Evolutionary conservation across 495 filamentous ascomycete genomes (phyloP), one percentile per base, ranked within the genome.

Genomic region (Aspergillus haitiensis): DNA sequence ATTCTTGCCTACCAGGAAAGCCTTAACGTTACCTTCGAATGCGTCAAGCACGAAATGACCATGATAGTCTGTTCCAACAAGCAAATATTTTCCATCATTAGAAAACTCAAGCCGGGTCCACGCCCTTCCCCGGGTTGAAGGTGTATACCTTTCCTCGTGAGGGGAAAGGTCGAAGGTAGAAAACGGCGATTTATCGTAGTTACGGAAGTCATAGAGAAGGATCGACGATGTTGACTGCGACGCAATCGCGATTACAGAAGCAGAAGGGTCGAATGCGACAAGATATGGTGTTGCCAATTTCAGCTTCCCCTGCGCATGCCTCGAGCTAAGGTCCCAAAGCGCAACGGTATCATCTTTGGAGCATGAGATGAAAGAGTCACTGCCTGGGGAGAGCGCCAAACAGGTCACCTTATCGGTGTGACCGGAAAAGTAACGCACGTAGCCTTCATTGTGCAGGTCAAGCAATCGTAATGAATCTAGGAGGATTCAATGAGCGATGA

Each of bases 21-120:
- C 86, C 65, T 86, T 87, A 2, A 97, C 64, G 16, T 72, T 75
- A 15, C 92, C 93, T 36, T 88, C 82, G 72, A 96, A 98, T 2
- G 95, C 90, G 70, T 98, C 94, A 31, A 98, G 76, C 31, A 98
- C 74, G 63, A 89, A 94, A 66, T 98, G 95, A 3, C 91, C 90
- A 44, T 80, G 78, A 10, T 86, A 87, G 32, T 87, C 88, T 7
- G 93, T 96, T 31, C 89, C 87, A 33, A 98, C 63, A 21, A 98
- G 82, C 54, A 98, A 69, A 59, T 82, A 83, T 68, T 96, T 95
- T 0, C 94, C 94, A 68, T 98, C 93, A 68, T 98, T 98, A 52
- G 89, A 89, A 69, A 98, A 98, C 60, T 96, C 90, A 21, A 98
- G 77, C 50, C 86, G 88, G 3, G 87, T 94, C 92, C 93, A 98